phyloP scores from a whole-genome alignment of 2,329 filamentous ascomycete genomes.

The Fusarium dlaminii region DNA sequence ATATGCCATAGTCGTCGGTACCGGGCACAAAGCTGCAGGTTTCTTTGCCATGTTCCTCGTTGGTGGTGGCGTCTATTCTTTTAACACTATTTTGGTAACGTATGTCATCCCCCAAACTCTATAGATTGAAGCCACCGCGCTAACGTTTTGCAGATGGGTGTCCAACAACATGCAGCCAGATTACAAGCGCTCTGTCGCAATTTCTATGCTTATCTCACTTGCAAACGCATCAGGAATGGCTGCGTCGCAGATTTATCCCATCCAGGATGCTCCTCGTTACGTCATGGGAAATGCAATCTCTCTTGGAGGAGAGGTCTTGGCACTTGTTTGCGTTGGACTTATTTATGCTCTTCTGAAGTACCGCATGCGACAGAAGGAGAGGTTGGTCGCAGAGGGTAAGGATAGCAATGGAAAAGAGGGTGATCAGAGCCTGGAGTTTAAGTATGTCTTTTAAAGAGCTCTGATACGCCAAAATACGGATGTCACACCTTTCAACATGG shows the following conservation, averaged over 20 bases:
- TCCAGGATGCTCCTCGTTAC: conserved; percentile 38
- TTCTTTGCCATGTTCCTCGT: conserved; percentile 42
- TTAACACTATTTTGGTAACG: conserved; percentile 29
- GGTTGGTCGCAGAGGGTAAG: conserved; percentile 33
- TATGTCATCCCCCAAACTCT: neutral
- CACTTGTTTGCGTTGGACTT: conserved; percentile 37
- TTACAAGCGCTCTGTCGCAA: conserved; percentile 57
- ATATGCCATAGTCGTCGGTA: conserved; percentile 43
- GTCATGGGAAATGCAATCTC: conserved; percentile 45
- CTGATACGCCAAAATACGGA: fast-evolving
- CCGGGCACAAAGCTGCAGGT: conserved; percentile 35
- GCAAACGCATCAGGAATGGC: conserved; percentile 60
- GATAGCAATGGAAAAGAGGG: conserved; percentile 32
- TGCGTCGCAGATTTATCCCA: conserved; percentile 56
- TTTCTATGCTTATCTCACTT: conserved; percentile 57
- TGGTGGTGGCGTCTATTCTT: conserved; percentile 23
- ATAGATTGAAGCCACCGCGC: neutral
- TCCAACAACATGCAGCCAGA: conserved; percentile 59
- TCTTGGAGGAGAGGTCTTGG: conserved; percentile 40
- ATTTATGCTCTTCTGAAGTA: conserved; percentile 42
- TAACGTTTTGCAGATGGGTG: conserved; percentile 54
- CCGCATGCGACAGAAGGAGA: conserved; percentile 43
- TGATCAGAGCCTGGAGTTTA: conserved; percentile 24
- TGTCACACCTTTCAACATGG: fast-evolving
- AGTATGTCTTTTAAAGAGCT: conserved; percentile 41